These are phyloP conservation scores for Lactifluus volemus DNA, from an alignment of 768 basidiomycete genomes.

Conservation along the genomic window DNA sequence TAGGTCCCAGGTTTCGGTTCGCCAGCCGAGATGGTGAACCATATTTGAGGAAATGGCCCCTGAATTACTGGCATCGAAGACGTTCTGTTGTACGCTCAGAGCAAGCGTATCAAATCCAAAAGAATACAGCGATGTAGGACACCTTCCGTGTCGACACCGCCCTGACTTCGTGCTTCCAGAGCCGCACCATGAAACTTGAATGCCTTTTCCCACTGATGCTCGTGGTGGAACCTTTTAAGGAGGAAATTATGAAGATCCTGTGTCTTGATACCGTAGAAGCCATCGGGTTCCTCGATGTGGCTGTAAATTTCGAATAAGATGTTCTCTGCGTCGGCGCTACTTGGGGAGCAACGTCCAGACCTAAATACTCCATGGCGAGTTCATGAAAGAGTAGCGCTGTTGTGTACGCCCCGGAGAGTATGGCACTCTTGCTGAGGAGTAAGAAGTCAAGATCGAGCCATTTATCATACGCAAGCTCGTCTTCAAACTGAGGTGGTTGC, in stretches of 20 bases:
- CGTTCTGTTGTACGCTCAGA: conserved; percentile 48
- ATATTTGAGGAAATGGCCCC: conserved; percentile 35
- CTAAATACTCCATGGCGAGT: conserved; percentile 48
- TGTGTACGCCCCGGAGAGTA: conserved; percentile 75
- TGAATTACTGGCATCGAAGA: conserved; percentile 28
- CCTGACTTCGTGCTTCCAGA: conserved; percentile 50
- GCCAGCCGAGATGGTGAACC: conserved; percentile 82
- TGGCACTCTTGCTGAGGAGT: conserved; percentile 63
- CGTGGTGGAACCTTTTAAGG: conserved; percentile 82
- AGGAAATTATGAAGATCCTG: conserved; percentile 72
- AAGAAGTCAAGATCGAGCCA: conserved; percentile 79
- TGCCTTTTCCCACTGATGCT: conserved; percentile 86
- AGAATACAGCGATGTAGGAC: conserved; percentile 73
- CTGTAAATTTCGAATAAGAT: conserved; percentile 88
- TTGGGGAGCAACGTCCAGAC: conserved; percentile 24
- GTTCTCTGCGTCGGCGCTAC: conserved; percentile 41
- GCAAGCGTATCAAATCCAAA: conserved; percentile 92
- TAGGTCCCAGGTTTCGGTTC: conserved; percentile 92
- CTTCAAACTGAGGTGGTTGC: conserved; percentile 29
- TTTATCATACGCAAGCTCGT: conserved; percentile 50
- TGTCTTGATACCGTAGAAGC: conserved; percentile 90
- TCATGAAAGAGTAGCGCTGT: conserved; percentile 89
- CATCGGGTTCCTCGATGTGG: conserved; percentile 95
- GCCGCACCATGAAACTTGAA: conserved; percentile 85
- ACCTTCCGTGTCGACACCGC: conserved; percentile 44